Percentiles rank a stretch among this genome's conserved stretches.
phyloP scores from a whole-genome alignment of 805 yeast genomes.

The Myxozyma geophila region DNA sequence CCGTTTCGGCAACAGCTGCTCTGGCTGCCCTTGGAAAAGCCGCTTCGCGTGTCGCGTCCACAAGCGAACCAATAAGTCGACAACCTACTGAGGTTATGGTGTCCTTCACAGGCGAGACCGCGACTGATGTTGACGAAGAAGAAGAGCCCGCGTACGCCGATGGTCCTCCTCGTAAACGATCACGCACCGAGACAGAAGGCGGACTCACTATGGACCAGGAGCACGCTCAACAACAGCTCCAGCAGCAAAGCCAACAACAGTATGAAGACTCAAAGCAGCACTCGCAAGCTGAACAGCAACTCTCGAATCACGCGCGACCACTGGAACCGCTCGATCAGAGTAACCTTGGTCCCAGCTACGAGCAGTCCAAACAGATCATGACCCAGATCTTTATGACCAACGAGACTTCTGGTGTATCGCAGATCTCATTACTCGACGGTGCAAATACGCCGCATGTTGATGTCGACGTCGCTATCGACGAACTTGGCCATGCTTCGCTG shows the following conservation, averaged over 20 bases:
- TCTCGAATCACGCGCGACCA: slow-evolving; percentile 8
- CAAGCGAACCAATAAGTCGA: slow-evolving; percentile 1
- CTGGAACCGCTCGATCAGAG: slow-evolving; percentile 38
- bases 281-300: neutral
- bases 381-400: slow-evolving; percentile 58
- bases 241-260: neutral
- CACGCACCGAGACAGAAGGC: slow-evolving; percentile 13
- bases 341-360: slow-evolving; percentile 42
- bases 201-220: neutral
- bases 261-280: neutral
- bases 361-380: slow-evolving; percentile 51
- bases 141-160: slow-evolving; percentile 14
- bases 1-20: slow-evolving; percentile 29
- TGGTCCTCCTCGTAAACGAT: slow-evolving; percentile 29
- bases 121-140: slow-evolving; percentile 33
- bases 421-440: slow-evolving; percentile 43
- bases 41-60: slow-evolving; percentile 6
- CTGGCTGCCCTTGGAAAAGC: slow-evolving; percentile 29
- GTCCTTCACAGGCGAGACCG: slow-evolving; percentile 18
- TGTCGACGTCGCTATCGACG: slow-evolving; percentile 88
- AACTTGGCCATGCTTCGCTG: slow-evolving; percentile 87
- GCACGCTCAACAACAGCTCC: neutral
- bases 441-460: slow-evolving; percentile 48
- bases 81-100: slow-evolving; percentile 5
- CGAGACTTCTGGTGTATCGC: slow-evolving; percentile 45